Evolutionary conservation across 148 eudicot species (phyloP), one percentile per base, ranked within the genome.

Genomic region (Dysphania ambrosioides): DNA sequence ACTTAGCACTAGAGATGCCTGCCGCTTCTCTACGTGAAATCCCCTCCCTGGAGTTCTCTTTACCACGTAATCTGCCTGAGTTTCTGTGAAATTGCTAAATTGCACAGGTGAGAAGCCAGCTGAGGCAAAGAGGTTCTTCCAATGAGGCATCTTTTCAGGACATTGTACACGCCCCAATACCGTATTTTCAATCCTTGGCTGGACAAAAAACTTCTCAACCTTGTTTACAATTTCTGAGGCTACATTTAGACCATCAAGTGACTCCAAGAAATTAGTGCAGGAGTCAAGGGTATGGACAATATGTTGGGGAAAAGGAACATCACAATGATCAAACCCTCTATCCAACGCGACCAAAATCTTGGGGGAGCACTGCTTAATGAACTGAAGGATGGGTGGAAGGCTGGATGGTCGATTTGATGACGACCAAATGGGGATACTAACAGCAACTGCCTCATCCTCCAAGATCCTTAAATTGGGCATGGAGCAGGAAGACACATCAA

Each of bases 71-170:
- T 89, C 94, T 0, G 95, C 98, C 77, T 91, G 97, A 21, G 95
- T 83, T 73, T 94, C 98, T 0, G 98, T 85, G 78, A 95, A 86
- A 55, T 90, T 92, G 75, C 98, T 95, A 78, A 95, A 92, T 1
- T 78, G 66, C 57, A 90, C 29, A 0, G 92, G 92, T 11, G 77
- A 78, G 66, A 95, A 85, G 0, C 97, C 98, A 0, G 88, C 82
- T 21, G 96, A 86, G 76, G 87, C 74, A 57, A 95, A 87, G 57
- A 87, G 82, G 61, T 86, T 75, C 83, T 93, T 88, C 98, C 98
- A 95, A 75, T 91, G 96, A 40, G 85, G 92, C 42, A 89, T 86
- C 85, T 90, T 95, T 55, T 90, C 93, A 1, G 84, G 92, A 15
- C 81, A 72, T 15, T 79, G 86, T 60, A 80, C 84, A 6, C 98